Conservation (phyloP, 805 yeast species). For the Sugiyamaella valdiviana region DNA sequence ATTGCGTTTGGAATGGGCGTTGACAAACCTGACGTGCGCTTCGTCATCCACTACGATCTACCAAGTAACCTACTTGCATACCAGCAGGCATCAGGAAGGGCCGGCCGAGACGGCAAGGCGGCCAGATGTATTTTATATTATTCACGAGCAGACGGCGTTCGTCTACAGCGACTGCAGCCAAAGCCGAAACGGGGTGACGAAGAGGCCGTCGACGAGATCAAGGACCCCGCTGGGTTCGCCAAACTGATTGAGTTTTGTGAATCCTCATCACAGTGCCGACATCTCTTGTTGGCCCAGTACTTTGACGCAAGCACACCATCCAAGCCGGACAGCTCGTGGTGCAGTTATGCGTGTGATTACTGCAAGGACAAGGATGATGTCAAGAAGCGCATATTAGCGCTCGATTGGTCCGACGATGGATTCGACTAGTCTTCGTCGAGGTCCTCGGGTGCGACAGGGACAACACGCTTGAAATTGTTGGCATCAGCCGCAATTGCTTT, state of each 20-base stretch:
- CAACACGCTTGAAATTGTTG: slow-evolving; percentile 19
- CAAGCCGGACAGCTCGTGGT: slow-evolving; percentile 10
- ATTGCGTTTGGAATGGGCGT: slow-evolving; percentile 99
- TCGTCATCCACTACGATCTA: slow-evolving; percentile 76
- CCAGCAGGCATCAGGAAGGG: slow-evolving; percentile 97
- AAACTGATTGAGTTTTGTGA: slow-evolving; percentile 14
- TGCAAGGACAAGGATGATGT: slow-evolving; percentile 15
- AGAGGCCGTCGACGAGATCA: not conserved
- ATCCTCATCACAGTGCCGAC: slow-evolving; percentile 17
- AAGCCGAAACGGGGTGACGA: not conserved
- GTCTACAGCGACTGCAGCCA: not conserved
- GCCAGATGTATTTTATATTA: slow-evolving; percentile 81
- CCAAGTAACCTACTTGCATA: slow-evolving; percentile 92
- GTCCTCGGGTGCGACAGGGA: not conserved
- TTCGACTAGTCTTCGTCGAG: slow-evolving; percentile 15
- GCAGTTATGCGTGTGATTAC: slow-evolving; percentile 19
- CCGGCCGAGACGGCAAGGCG: slow-evolving; percentile 86
- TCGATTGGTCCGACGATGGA: not conserved
- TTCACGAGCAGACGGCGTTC: slow-evolving; percentile 10
- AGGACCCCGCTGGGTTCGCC: not conserved
- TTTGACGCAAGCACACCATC: slow-evolving; percentile 17
- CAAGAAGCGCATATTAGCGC: not conserved
- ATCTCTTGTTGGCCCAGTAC: slow-evolving; percentile 17
- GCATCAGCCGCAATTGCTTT: slow-evolving; percentile 39
- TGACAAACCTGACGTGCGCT: slow-evolving; percentile 90